Conservation (phyloP, 2,329 filamentous ascomycete species). For the Microsporum canis region DNA sequence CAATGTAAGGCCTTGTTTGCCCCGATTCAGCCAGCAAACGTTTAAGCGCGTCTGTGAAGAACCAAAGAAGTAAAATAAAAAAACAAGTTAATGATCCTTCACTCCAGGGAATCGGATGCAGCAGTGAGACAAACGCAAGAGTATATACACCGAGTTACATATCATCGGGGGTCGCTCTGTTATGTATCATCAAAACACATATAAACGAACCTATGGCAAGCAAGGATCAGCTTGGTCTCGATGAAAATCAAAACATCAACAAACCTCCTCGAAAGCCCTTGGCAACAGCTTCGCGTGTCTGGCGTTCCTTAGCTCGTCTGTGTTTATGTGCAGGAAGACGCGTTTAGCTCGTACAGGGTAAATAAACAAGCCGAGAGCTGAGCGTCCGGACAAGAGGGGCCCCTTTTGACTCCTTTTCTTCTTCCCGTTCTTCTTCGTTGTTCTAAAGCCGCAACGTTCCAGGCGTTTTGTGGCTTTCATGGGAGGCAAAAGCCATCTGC, state of each 20-base stretch:
- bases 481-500: no score
- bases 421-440: no score
- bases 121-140: background rate
- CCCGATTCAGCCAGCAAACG: background rate
- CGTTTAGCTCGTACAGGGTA: no score
- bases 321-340: no score
- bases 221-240: background rate
- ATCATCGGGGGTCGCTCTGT: background rate
- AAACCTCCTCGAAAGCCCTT: background rate
- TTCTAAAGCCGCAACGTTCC: no score
- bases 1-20: background rate
- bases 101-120: background rate
- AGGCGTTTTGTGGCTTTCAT: no score
- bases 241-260: slow-evolving; percentile 4
- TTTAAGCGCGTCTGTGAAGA: background rate
- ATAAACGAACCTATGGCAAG: background rate
- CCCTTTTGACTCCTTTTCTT: no score
- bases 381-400: no score
- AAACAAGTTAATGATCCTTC: background rate
- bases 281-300: background rate
- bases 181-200: background rate
- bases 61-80: background rate
- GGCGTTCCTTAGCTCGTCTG: background rate
- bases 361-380: no score
- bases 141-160: background rate